Conservation (phyloP, 1,284 basidiomycete species). For the Pseudozyma pruni region DNA sequence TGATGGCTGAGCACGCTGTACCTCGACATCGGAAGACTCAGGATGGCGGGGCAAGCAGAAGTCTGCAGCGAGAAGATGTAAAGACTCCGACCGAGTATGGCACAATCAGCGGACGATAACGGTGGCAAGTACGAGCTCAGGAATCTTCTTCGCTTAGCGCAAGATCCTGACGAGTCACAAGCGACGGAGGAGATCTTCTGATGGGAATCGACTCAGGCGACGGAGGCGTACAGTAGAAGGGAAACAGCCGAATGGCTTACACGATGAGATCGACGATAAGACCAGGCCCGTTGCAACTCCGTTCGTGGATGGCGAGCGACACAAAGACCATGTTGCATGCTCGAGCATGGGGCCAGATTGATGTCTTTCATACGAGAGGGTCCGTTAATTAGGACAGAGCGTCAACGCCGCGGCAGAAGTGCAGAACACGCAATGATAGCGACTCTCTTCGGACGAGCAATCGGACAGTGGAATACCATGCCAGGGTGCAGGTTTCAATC, state of each 20-base stretch:
- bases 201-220: no score
- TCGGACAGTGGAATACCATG: no score
- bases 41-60: neutral
- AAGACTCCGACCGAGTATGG: constrained; percentile 30
- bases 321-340: neutral
- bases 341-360: neutral
- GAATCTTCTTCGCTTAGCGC: neutral
- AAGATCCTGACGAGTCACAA: neutral
- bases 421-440: no score
- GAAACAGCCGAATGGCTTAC: constrained; percentile 5
- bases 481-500: no score
- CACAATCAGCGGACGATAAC: constrained; percentile 5
- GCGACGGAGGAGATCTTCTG: no score
- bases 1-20: no score
- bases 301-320: constrained; percentile 21
- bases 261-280: constrained; percentile 6
- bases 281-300: constrained; percentile 10
- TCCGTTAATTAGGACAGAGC: no score
- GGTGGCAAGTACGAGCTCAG: no score
- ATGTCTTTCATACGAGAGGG: no score
- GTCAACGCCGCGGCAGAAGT: no score
- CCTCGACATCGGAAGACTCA: neutral
- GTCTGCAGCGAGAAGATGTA: constrained; percentile 1
- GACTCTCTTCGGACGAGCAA: no score
- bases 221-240: no score